These are phyloP conservation scores for Aspergillus neotritici DNA, from an alignment of 2,329 filamentous ascomycete species.

Conservation along the genomic window DNA sequence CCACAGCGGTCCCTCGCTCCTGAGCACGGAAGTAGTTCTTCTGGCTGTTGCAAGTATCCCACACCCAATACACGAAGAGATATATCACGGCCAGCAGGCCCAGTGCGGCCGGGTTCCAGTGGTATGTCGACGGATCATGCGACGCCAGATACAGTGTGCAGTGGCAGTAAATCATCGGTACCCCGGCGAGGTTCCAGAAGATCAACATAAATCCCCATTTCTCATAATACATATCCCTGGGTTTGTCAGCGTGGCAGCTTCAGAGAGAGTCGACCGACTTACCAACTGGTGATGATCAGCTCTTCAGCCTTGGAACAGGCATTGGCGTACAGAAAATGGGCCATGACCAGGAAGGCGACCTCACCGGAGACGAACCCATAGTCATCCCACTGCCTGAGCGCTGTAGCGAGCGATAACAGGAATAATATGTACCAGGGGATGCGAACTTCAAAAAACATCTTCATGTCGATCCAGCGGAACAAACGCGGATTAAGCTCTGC, in stretches of 20 bases:
- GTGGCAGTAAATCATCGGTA: conserved; percentile 87
- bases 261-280: conserved; percentile 16
- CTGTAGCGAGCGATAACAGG: conserved; percentile 66
- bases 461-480: conserved; percentile 78
- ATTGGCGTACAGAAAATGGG: conserved; percentile 85
- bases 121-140: conserved; percentile 69
- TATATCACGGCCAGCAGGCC: conserved; percentile 61
- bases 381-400: conserved; percentile 70
- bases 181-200: conserved; percentile 92
- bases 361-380: conserved; percentile 81
- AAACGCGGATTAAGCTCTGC: conserved; percentile 79
- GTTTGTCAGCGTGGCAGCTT: not conserved
- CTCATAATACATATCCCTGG: conserved; percentile 84
- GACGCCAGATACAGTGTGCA: conserved; percentile 83
- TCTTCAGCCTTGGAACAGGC: conserved; percentile 89
- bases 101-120: conserved; percentile 64
- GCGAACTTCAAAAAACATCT: conserved; percentile 92
- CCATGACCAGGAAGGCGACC: conserved; percentile 74
- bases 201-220: conserved; percentile 97
- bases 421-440: conserved; percentile 93
- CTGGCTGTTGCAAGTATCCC: conserved; percentile 86
- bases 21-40: conserved; percentile 83
- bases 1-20: conserved; percentile 62
- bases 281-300: conserved; percentile 79
- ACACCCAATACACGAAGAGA: conserved; percentile 79